Base-by-base conservation (phyloP, 1,284 basidiomycete genomes). In the Neolentinus lepideus region DNA sequence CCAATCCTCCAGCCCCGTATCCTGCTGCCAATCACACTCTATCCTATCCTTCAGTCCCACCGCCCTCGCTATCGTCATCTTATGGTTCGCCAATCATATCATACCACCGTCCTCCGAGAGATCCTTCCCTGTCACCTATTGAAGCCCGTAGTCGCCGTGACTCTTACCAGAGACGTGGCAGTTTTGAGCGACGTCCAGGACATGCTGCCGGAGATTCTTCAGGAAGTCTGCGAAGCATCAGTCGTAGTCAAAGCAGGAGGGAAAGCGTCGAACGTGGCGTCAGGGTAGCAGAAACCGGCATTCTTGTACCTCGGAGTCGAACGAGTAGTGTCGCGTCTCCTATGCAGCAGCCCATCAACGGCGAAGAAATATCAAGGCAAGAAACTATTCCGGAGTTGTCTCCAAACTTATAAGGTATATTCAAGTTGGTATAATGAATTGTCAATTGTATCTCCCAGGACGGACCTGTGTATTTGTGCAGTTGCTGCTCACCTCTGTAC, bases 31-130 rank as follows among this genome's bases (percentile, higher is more conserved):
- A 62, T 25, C 68, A 69, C 25, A 62, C 65, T 47, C 71, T 87
- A 48, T 77, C 84, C 3, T 90, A 90, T 65, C 88, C 74, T 1
- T 84, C 79, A 8, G 84, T 85, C 0, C 83, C 83, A 2, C 85
- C 85, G 21, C 84, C 85, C 4, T 85, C 84, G 1, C 67, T 87
- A 21, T 83, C 81, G 2, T 83, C 81, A 6, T 86, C 83, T 3
- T 79, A 84, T 58, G 85, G 85, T 19, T 85, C 82, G 12, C 84
- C 82, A 8, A 76, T 75, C 27, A 71, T 79, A 24, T 71, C 78
- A 6, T 76, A 74, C 54, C 70, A 75, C 62, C 72, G 79, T 56
- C 69, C 74, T 8, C 70, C 71, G 22, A 69, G 71, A 27, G 77
- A 78, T 31, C 69, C 65, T 19, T 75, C 74, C 24, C 58, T 69